These are phyloP conservation scores for Pelargonium australe DNA, from an alignment of 441 rosid species.

Conservation along the genomic window DNA sequence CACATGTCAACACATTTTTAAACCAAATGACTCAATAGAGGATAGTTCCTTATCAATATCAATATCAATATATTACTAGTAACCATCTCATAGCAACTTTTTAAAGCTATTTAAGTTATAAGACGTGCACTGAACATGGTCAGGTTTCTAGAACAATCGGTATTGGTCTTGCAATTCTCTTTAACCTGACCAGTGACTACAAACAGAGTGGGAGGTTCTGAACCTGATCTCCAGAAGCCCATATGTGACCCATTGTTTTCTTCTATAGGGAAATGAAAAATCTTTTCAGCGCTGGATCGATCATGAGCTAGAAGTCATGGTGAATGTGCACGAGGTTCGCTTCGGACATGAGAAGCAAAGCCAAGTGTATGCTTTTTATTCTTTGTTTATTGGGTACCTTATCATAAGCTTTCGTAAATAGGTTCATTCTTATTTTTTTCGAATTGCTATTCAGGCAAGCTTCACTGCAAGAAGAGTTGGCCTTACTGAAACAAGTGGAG, in stretches of 20 bases:
- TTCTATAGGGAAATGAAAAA: slow-evolving; percentile 42
- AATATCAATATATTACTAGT: slow-evolving; percentile 2
- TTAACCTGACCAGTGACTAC: background rate
- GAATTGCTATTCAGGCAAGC: slow-evolving; percentile 33
- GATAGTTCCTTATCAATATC: slow-evolving; percentile 9
- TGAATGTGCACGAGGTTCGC: slow-evolving; percentile 54
- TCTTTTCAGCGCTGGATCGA: slow-evolving; percentile 49
- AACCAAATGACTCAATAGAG: background rate
- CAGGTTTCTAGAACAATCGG: too few species aligned
- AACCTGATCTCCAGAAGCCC: slow-evolving; percentile 7
- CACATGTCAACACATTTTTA: slow-evolving; percentile 5
- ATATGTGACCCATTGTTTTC: background rate
- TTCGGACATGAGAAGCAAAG: slow-evolving; percentile 49
- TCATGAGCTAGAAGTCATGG: slow-evolving; percentile 52
- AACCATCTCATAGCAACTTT: slow-evolving; percentile 3
- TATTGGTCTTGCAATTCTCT: background rate
- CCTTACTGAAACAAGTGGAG: slow-evolving; percentile 44
- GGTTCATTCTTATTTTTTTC: background rate
- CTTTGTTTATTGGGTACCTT: background rate
- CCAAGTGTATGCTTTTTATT: slow-evolving; percentile 42
- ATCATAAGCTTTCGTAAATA: background rate
- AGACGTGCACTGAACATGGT: too few species aligned
- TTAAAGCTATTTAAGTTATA: background rate
- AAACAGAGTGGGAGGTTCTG: slow-evolving; percentile 6
- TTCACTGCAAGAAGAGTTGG: slow-evolving; percentile 52